Percentiles rank a stretch among this genome's conserved stretches.
These are phyloP conservation scores for Lactifluus volemus DNA, from an alignment of 768 basidiomycete genomes.

Conservation along the genomic window DNA sequence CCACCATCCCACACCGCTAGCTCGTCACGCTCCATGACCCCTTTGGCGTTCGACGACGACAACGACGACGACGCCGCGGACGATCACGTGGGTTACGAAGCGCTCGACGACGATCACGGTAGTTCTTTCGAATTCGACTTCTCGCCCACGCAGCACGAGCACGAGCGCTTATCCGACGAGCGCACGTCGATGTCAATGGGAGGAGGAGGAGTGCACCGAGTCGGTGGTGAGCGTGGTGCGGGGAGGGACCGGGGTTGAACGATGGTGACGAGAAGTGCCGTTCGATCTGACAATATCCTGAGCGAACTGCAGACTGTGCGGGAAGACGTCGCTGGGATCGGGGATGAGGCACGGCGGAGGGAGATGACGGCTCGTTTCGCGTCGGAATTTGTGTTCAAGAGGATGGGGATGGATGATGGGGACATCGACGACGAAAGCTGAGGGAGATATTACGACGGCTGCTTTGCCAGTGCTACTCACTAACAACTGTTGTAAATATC, in stretches of 20 bases:
- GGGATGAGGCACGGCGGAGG: slow-evolving; percentile 13
- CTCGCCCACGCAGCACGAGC: background rate
- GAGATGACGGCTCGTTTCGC: slow-evolving; percentile 17
- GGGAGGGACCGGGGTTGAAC: background rate
- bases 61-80: slow-evolving; percentile 27
- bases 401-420: slow-evolving; percentile 12
- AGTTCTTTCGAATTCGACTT: background rate
- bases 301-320: slow-evolving; percentile 8
- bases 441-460: background rate
- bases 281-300: slow-evolving; percentile 16
- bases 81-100: slow-evolving; percentile 11
- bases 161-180: background rate
- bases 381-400: slow-evolving; percentile 16
- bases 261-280: slow-evolving; percentile 1
- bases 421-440: background rate
- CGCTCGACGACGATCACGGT: slow-evolving; percentile 16
- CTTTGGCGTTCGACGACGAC: slow-evolving; percentile 38
- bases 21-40: slow-evolving; percentile 46
- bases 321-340: slow-evolving; percentile 16
- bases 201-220: background rate
- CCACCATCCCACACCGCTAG: slow-evolving; percentile 26
- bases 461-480: no score
- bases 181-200: background rate
- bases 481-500: no score
- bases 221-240: background rate